Conservation (phyloP, 768 basidiomycete species). For the Pisolithus tinctorius region DNA sequence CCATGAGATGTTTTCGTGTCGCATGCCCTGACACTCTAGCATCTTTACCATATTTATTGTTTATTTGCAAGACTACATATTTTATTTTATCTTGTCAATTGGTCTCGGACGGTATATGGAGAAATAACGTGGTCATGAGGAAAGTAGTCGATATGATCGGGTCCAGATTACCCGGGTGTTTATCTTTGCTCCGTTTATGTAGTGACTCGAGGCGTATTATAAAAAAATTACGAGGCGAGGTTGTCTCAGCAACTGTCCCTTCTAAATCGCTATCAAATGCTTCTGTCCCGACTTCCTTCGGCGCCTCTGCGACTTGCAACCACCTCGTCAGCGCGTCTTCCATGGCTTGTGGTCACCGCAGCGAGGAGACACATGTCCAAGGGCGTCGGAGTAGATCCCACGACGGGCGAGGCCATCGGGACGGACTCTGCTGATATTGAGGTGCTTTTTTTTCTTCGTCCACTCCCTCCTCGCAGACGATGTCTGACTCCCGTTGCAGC, state of each 20-base stretch:
- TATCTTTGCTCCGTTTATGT: no score
- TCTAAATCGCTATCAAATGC: slow-evolving; percentile 12
- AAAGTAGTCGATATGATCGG: no score
- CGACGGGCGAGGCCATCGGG: slow-evolving; percentile 42
- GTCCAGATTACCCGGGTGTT: no score
- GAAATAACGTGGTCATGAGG: no score
- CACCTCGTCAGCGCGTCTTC: background rate
- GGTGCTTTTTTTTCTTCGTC: slow-evolving; percentile 22
- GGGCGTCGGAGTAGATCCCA: slow-evolving; percentile 27
- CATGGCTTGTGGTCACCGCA: slow-evolving; percentile 8
- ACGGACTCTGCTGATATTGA: slow-evolving; percentile 40
- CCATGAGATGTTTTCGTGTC: background rate
- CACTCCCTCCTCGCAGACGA: background rate
- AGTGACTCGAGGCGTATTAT: no score
- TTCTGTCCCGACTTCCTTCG: slow-evolving; percentile 5
- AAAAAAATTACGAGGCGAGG: no score
- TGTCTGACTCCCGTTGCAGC: slow-evolving; percentile 29
- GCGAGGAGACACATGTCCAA: slow-evolving; percentile 9
- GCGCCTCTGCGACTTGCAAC: slow-evolving; percentile 9
- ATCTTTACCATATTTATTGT: background rate
- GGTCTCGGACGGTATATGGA: no score
- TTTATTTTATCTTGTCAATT: no score
- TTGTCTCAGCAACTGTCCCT: no score
- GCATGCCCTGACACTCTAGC: background rate
- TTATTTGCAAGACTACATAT: no score